phyloP scores from a whole-genome alignment of 495 filamentous ascomycete species.

The Penicillium paxilli region DNA sequence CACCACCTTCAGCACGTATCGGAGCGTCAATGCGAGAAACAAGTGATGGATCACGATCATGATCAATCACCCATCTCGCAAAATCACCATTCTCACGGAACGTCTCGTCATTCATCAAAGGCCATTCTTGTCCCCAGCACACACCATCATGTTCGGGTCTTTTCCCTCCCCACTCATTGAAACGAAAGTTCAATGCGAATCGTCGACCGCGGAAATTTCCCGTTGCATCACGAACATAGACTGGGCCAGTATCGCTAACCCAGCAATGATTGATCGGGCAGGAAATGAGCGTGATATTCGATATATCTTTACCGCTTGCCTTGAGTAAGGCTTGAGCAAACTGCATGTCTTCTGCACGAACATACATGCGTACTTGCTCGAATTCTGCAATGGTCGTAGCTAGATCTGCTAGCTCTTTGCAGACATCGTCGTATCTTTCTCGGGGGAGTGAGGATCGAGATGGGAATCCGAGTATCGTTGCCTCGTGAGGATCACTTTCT shows the following conservation, averaged over 20 bases:
- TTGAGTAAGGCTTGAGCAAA: constrained; percentile 14
- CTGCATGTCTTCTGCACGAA: constrained; percentile 20
- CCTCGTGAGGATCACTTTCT: not conserved
- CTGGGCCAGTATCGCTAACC: constrained; percentile 28
- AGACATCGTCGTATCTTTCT: no score
- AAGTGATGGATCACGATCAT: constrained; percentile 9
- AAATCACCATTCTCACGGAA: constrained; percentile 23
- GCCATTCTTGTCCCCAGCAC: constrained; percentile 17
- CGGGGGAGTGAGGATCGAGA: not conserved
- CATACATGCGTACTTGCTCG: constrained; percentile 25
- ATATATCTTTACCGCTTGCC: no score
- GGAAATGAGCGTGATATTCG: constrained; percentile 14
- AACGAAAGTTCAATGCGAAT: constrained; percentile 23
- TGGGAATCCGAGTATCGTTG: not conserved
- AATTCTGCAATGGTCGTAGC: no score
- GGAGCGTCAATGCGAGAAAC: constrained; percentile 16
- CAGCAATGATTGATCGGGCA: constrained; percentile 28
- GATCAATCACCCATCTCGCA: constrained; percentile 19
- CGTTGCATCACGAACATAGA: constrained; percentile 26
- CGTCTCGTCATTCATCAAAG: constrained; percentile 11
- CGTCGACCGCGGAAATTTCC: constrained; percentile 9
- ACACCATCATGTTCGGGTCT: constrained; percentile 14
- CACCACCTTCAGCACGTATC: constrained; percentile 26
- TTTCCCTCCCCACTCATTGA: constrained; percentile 32
- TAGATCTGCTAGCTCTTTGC: no score